Evolutionary conservation across 306 rosid genomes (phyloP), one percentile per base, ranked within the genome.

Genomic region (Crataegus laevigata): DNA sequence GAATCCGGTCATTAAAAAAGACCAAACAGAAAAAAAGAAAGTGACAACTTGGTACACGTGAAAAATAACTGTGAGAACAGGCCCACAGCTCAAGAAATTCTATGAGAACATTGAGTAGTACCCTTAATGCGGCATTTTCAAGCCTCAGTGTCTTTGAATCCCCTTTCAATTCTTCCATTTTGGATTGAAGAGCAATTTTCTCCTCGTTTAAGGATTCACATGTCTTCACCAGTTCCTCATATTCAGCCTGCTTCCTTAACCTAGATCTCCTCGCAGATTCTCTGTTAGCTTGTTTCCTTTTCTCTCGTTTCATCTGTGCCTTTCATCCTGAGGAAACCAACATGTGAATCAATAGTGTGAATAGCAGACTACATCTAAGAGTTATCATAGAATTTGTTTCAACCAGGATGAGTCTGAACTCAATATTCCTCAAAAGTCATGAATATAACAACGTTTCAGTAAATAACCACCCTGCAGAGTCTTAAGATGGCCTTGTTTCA

Each of bases 191-290:
- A 69, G 79, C 69, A 11, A 14, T 25, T 57, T 78, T 75, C 75
- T 74, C 85, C 30, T 24, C 29, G 17, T 65, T 62, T 78, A 82
- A 69, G 45, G 66, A 74, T 22, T 78, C 80, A 79, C 68, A 82
- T 29, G 47, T 63, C 32, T 25, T 77, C 65, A 40, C 34, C 36
- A 82, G 47, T 29, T 74, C 85, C 40, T 82, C 85, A 38, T 62
- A 71, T 69, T 82, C 85, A 25, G 77, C 73, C 72, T 82, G 82
- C 74, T 78, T 82, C 76, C 68, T 82, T 82, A 74, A 3, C 79
- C 85, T 74, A 69, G 85, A 82, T 52, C 70, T 78, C 79, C 70
- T 82, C 28, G 85, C 85, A 40, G 85, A 82, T 69, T 82, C 85
- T 74, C 85, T 75, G 65, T 82, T 82, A 8, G 85, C 82, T 40